Percentiles rank a stretch among this genome's conserved stretches.
phyloP scores from a whole-genome alignment of 2,329 filamentous ascomycete genomes.

The Lasiodiplodia theobromae region DNA sequence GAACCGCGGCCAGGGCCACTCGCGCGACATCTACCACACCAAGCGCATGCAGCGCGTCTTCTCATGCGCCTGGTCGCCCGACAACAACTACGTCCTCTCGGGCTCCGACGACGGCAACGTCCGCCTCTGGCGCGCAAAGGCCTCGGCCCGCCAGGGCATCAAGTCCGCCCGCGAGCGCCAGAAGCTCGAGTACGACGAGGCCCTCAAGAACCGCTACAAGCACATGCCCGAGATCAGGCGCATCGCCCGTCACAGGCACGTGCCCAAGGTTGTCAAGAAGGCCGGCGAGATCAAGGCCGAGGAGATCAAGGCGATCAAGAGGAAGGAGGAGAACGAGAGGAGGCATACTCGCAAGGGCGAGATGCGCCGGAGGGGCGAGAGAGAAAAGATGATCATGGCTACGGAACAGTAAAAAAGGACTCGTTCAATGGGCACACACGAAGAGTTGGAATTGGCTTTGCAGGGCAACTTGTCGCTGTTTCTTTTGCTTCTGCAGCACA shows the following conservation, averaged over 20 bases:
- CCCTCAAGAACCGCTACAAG: slow-evolving; percentile 77
- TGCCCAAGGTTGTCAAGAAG: slow-evolving; percentile 95
- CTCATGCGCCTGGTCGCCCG: slow-evolving; percentile 82
- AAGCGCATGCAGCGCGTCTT: slow-evolving; percentile 98
- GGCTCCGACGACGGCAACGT: slow-evolving; percentile 95
- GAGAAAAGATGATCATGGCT: slow-evolving; percentile 91
- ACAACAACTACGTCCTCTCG: slow-evolving; percentile 86
- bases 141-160: slow-evolving; percentile 81
- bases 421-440: not conserved
- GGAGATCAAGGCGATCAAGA: slow-evolving; percentile 86
- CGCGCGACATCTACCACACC: slow-evolving; percentile 93
- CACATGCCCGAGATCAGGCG: slow-evolving; percentile 97
- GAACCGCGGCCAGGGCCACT: slow-evolving; percentile 80
- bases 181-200: slow-evolving; percentile 89
- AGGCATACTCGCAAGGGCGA: slow-evolving; percentile 88
- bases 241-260: slow-evolving; percentile 88
- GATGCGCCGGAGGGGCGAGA: slow-evolving; percentile 74
- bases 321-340: slow-evolving; percentile 91
- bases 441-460: not conserved
- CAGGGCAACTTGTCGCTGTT: not conserved
- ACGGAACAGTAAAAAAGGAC: slow-evolving; percentile 59
- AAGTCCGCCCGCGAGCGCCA: slow-evolving; percentile 85
- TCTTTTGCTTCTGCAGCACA: slow-evolving; percentile 25
- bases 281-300: slow-evolving; percentile 92
- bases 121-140: slow-evolving; percentile 86